phyloP scores from a whole-genome alignment of 805 yeast species.

The Zygoascus ofunaensis region DNA sequence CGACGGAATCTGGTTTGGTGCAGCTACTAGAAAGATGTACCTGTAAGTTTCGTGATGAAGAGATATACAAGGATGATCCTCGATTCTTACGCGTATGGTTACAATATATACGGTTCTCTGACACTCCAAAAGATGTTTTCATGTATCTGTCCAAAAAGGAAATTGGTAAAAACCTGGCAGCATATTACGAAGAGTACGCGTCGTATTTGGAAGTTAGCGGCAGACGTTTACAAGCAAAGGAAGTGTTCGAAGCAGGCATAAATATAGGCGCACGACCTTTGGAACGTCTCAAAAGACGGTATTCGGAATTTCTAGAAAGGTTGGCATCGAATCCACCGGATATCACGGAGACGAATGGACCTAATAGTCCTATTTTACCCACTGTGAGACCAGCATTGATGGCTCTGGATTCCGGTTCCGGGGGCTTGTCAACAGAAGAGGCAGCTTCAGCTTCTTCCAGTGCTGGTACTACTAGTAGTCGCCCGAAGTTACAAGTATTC shows the following conservation, averaged over 20 bases:
- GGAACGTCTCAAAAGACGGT: slow-evolving; percentile 35
- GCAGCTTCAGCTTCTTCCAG: slow-evolving; percentile 8
- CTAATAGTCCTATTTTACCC: slow-evolving; percentile 31
- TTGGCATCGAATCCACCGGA: slow-evolving; percentile 19
- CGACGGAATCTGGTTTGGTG: slow-evolving; percentile 56
- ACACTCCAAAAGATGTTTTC: slow-evolving; percentile 62
- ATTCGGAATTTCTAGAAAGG: slow-evolving; percentile 38
- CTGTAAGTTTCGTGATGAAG: slow-evolving; percentile 51
- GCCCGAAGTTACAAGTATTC: slow-evolving; percentile 35
- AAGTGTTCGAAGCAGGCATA: slow-evolving; percentile 52
- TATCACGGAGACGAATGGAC: slow-evolving; percentile 19
- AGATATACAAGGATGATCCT: slow-evolving; percentile 71
- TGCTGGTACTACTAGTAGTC: slow-evolving; percentile 6
- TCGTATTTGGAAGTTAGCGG: slow-evolving; percentile 45
- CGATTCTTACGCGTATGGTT: slow-evolving; percentile 77
- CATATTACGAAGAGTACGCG: slow-evolving; percentile 76
- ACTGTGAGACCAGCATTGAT: slow-evolving; percentile 29
- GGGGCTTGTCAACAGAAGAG: slow-evolving; percentile 12
- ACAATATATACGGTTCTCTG: slow-evolving; percentile 58
- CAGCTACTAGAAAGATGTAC: slow-evolving; percentile 63
- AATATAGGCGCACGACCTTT: slow-evolving; percentile 57
- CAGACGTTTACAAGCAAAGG: slow-evolving; percentile 44
- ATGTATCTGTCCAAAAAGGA: slow-evolving; percentile 58
- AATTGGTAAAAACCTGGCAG: slow-evolving; percentile 59
- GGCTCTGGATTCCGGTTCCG: slow-evolving; percentile 29